phyloP scores from a whole-genome alignment of 2,329 filamentous ascomycete genomes.

The Colletotrichum tabaci region DNA sequence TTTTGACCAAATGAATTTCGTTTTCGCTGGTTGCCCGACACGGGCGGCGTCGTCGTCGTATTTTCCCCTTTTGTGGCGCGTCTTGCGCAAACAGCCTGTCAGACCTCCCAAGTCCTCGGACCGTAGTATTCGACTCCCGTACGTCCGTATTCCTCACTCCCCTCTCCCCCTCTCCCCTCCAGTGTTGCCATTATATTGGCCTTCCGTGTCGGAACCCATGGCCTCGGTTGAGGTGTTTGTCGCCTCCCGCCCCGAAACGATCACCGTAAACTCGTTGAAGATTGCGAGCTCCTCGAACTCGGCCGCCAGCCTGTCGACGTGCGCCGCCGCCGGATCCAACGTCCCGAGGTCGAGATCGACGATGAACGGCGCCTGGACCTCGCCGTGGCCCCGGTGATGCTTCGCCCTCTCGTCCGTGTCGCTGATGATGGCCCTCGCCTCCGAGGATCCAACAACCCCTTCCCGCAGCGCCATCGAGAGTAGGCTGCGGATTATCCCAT shows the following conservation, averaged over 20 bases:
- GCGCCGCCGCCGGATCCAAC: constrained; percentile 9
- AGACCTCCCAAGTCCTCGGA: not conserved
- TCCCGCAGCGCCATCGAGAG: constrained; percentile 27
- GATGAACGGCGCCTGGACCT: constrained; percentile 8
- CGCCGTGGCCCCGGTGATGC: not conserved
- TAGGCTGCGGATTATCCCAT: not conserved
- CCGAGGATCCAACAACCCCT: not conserved
- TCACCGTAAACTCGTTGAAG: constrained; percentile 27
- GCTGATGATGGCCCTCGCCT: constrained; percentile 22
- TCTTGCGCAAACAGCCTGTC: not conserved
- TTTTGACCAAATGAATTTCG: too few species aligned
- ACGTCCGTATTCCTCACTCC: not conserved
- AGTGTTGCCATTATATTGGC: not conserved
- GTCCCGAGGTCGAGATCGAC: constrained; percentile 23
- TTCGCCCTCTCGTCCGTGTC: constrained; percentile 25
- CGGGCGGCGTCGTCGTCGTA: too few species aligned
- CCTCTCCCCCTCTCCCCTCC: not conserved
- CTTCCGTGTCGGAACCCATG: not conserved
- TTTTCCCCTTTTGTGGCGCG: not conserved
- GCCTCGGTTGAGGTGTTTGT: not conserved
- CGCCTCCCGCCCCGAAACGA: not conserved
- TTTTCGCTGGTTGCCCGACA: too few species aligned
- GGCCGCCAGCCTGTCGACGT: constrained; percentile 4
- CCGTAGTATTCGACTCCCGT: not conserved
- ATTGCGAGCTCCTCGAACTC: constrained; percentile 36